Evolutionary conservation across 805 yeast genomes (phyloP), one percentile per base, ranked within the genome.

Genomic region (Metschnikowia kunwiensis): DNA sequence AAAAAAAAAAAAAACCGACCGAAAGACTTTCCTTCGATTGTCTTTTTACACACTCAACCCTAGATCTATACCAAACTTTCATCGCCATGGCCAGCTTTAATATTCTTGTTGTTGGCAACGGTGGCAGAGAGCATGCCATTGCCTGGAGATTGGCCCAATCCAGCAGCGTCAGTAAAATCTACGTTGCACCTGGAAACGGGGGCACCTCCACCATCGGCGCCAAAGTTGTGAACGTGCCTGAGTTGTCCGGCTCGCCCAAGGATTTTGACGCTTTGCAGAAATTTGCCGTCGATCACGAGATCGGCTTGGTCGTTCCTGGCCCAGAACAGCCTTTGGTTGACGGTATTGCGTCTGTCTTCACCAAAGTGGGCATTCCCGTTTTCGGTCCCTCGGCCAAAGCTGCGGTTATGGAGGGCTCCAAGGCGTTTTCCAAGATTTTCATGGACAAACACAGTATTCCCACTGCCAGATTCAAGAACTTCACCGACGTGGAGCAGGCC

Each of bases 251-350:
- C 5, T 60, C 78, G 17, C 76, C 79, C 42, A 65, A 63, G n/a
- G 82, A 88, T 49, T 93, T 93, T 52, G 72, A 72, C 1, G 63
- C 67, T 21, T 72, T 93, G 43, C 86, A 79, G 38, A 66, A 78
- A 40, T 89, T 89, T 61, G 96, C 97, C 5, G 57, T 70, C 11
- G 75, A 75, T 19, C 68, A 89, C 37, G 51, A 74, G 5, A 74
- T 93, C 36, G 74, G 70, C 34, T 69, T 93, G 38, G 97, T 87
- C 5, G 72, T 93, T 28, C 97, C 98, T 24, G 99, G 99, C 22
- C 99, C 99, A n/a, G 99, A 93, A 65, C 96, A 88, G 65, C 97
- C 98, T 24, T 72, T 94, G 44, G 97, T 94, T 21, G 97, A 93
- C 54, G 99, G 99, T 34, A 79, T 93, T 43, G 61, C 89, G 18